Base-by-base conservation (phyloP, 306 rosid species). In the Rosa lucieae region DNA sequence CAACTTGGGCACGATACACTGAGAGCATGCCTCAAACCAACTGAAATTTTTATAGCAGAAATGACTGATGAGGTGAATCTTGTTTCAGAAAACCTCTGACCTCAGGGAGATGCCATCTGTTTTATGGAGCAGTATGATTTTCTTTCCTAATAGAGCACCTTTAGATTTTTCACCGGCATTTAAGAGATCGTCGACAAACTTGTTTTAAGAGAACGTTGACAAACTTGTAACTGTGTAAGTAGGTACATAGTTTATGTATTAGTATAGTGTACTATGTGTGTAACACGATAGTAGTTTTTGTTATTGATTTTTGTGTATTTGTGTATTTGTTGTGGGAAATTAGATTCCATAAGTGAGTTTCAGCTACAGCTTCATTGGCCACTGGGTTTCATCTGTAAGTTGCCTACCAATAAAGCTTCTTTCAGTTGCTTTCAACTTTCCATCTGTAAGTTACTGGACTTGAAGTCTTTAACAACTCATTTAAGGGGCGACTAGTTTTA, bases 1-100 rank as follows among this genome's bases (percentile, higher is more conserved):
- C 97, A 94, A 77, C 97, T 94, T 26, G 99, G 99, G 52, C 95
- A 86, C 42, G 99, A 92, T 77, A 81, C 93, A 55, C 73, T 89
- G 73, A 88, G 99, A 86, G 80, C 82, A 69, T 91, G 97, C 88
- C 91, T 89, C 81, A 77, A 87, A 62, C 99, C 97, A 15, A 94
- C 84, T 29, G 87, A 94, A 76, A 92, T 94, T 62, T 84, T 90
- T 73, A 26, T 89, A 20, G 74, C 67, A 77, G 86, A 91, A 80
- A 23, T 71, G 83, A 77, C 76, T 65, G 89, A 89, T 69, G 88
- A 88, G 70, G 78, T 35, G 37, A 74, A 77, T 78, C 69, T 76
- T 43, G 46, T 82, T 73, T 80, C 77, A 70, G 75, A 69, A 49
- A 86, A 77, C 61, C 51, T 49, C 32, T 86, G 73, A 89, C 51